Evolutionary conservation across 495 filamentous ascomycete species (phyloP).

Genomic region (Xylaria curta): DNA sequence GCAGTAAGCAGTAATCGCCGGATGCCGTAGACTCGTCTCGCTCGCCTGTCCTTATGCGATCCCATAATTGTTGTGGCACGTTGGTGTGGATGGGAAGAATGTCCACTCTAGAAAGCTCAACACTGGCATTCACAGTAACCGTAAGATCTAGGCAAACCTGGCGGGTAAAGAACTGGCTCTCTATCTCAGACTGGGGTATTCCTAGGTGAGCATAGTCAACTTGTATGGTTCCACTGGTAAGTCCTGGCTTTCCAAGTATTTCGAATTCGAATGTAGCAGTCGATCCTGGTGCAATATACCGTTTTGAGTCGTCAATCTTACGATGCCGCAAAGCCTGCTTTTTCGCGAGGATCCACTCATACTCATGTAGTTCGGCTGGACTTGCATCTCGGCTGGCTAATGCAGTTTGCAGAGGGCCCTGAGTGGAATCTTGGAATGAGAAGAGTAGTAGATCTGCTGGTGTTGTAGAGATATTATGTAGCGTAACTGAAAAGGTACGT

Average conservation of each 20-base stretch:
- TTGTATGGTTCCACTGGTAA: slow-evolving; percentile 81
- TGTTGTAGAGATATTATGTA: slow-evolving; percentile 77
- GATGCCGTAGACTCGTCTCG: slow-evolving; percentile 34
- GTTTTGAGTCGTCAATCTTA: slow-evolving; percentile 56
- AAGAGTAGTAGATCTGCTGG: slow-evolving; percentile 85
- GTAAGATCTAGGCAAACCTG: slow-evolving; percentile 82
- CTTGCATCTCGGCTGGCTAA: slow-evolving; percentile 76
- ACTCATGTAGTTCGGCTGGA: slow-evolving; percentile 80
- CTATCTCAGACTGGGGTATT: slow-evolving; percentile 64
- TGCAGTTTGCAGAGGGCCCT: slow-evolving; percentile 73
- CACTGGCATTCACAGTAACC: slow-evolving; percentile 88
- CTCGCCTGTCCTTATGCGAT: slow-evolving; percentile 34
- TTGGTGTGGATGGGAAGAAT: slow-evolving; percentile 70
- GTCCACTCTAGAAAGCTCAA: slow-evolving; percentile 80
- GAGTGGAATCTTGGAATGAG: slow-evolving; percentile 88
- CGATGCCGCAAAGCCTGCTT: slow-evolving; percentile 75
- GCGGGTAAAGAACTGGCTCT: slow-evolving; percentile 82
- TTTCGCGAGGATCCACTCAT: slow-evolving; percentile 75
- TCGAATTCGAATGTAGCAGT: slow-evolving; percentile 81
- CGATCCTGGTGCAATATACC: slow-evolving; percentile 70
- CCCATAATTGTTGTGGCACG: slow-evolving; percentile 57
- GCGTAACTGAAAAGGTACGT: slow-evolving; percentile 75
- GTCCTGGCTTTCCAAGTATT: slow-evolving; percentile 80
- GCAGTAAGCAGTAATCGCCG: slow-evolving; percentile 75
- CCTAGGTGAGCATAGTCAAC: slow-evolving; percentile 83